Evolutionary conservation across 495 filamentous ascomycete genomes (phyloP), one percentile per base, ranked within the genome.

Genomic region (Pyrenopolyporus hunteri): DNA sequence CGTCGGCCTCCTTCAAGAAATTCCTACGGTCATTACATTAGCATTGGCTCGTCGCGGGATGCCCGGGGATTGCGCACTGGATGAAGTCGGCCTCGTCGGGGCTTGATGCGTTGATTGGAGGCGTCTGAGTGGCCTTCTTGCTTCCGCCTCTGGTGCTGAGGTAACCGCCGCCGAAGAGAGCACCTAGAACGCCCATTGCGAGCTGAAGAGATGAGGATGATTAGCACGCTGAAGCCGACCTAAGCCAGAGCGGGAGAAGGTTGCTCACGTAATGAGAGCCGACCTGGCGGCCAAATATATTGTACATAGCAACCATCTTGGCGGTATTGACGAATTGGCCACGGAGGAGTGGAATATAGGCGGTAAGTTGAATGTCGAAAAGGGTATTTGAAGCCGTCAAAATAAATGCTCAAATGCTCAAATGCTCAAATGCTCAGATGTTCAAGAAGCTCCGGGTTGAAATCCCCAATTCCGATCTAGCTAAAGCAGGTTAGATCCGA

Each of bases 81-180:
- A 98, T 94, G 80, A 97, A 98, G 67, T 87, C 87, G 81, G 95
- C 92, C 84, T 98, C 93, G 72, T 97, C 93, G 72, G 91, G 88
- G 79, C 86, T 93, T 56, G 80, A 78, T 37, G 93, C 92, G 75
- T 93, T 88, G 81, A 96, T 91, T 22, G 91, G 89, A 53, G 93
- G 93, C 56, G 83, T 83, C 70, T 73, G 74, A 13, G 67, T 66
- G 48, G 82, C 64, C 74, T 86, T 76, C 77, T 86, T 85, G 75
- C 84, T 84, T 67, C 82, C 77, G 64, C 91, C 89, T 52, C 87
- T 70, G 64, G 80, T 70, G 25, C 82, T 75, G 49, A 82, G 63
- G 44, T 74, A 85, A 57, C 73, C 69, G 55, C 82, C 82, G 66
- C 78, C 84, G 70, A 88, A 87, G 16, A 88, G 68, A 22, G 84